Conservation (phyloP, 345 rosid species). For the Turnera subulata region DNA sequence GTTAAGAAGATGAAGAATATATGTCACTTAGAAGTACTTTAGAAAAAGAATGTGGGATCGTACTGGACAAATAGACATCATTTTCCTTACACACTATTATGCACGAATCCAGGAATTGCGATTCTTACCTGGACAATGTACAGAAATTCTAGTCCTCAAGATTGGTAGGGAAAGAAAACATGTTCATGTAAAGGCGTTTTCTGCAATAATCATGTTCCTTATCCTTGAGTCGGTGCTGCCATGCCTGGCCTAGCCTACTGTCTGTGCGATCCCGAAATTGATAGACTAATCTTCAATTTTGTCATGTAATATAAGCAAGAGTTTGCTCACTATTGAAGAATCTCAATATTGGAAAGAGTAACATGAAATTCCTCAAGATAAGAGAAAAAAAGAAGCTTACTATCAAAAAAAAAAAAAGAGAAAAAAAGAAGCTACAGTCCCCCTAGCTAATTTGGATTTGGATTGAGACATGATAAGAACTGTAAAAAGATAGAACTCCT, state of each 20-base stretch:
- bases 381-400: no score
- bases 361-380: neutral
- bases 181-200: neutral
- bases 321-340: no score
- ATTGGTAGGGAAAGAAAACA: neutral
- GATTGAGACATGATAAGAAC: no score
- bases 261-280: neutral
- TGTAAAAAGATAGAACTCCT: no score
- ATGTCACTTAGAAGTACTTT: constrained; percentile 7
- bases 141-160: neutral
- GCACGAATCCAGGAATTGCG: constrained; percentile 11
- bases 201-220: neutral
- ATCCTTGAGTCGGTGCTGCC: neutral
- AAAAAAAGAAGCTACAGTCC: no score
- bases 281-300: neutral
- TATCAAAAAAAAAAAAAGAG: no score
- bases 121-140: constrained; percentile 21
- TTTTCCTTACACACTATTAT: neutral
- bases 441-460: no score
- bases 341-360: neutral
- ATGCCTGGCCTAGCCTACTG: neutral
- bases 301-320: neutral
- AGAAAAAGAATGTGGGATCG: constrained; percentile 3
- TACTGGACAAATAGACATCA: constrained; percentile 8
- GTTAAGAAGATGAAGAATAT: neutral